These are phyloP conservation scores for Thamnidium elegans DNA, from an alignment of 192 early-diverging fungal species.

Conservation along the genomic window DNA sequence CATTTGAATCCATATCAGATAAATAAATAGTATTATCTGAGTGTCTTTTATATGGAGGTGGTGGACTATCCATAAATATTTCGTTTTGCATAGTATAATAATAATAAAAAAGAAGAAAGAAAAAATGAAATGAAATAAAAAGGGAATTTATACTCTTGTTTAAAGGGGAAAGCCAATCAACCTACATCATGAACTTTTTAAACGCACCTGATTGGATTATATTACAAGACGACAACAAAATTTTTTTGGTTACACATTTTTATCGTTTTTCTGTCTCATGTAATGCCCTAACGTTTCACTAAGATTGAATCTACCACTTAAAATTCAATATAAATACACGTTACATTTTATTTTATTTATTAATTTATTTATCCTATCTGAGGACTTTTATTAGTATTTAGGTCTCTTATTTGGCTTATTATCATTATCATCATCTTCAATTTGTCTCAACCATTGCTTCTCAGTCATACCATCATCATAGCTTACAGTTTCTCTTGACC, in stretches of 20 bases:
- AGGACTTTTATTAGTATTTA: not conserved
- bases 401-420: not conserved
- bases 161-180: not conserved
- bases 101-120: not conserved
- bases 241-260: too few relatives aligned
- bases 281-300: too few relatives aligned
- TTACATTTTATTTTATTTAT: too few relatives aligned
- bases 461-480: constrained; percentile 93
- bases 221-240: too few relatives aligned
- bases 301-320: too few relatives aligned
- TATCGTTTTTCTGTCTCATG: too few relatives aligned
- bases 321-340: not conserved
- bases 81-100: constrained; percentile 1
- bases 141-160: not conserved
- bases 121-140: not conserved
- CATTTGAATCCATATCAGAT: constrained; percentile 1
- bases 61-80: not conserved
- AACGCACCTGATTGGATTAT: too few relatives aligned
- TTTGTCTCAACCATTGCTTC: constrained; percentile 77
- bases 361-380: not conserved
- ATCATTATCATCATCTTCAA: constrained; percentile 51
- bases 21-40: not conserved
- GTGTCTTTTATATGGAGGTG: not conserved
- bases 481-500: constrained; percentile 68
- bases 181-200: too few relatives aligned